Evolutionary conservation across 2,329 filamentous ascomycete genomes (phyloP), one percentile per base, ranked within the genome.

Genomic region (Trichophyton rubrum): DNA sequence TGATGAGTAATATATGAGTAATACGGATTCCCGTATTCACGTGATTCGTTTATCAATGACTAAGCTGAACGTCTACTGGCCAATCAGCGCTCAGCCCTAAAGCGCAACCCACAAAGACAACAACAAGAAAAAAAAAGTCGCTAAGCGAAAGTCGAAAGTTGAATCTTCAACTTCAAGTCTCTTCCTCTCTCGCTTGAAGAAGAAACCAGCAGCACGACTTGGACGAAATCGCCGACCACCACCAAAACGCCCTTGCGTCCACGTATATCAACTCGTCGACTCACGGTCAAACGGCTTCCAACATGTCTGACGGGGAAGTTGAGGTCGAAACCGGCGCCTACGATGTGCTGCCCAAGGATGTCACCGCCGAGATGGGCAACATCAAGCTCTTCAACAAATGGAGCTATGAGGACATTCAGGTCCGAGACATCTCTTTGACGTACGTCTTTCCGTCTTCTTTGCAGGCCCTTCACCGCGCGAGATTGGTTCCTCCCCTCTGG

Each of bases 371-470:
- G 82, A 86, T 93, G 80, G 91, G 90, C 79, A 87, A 83, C 80
- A 84, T 93, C 78, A 95, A 95, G 87, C 85, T 96, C 73, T 95
- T 96, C 86, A 95, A 93, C 87, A 95, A 95, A 82, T 96, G 91
- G 86, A 86, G 81, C 81, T 99, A 97, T 82, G 93, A 93, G 78
- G 89, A 97, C 86, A 92, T 99, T 76, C 93, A 99, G 85, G 93
- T 99, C 80, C 87, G 92, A 79, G 93, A 99, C 79, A 97, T 99
- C 82, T 99, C 93, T 74, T 85, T 99, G 82, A 97, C 92, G 93
- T 99, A 95, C 82, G 89, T 78, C 72, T 13, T 62, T 65, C 17
- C 15, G 11, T n/a, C 22, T 38, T 17, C 17, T 15, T 49, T 35
- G 51, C 51, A 9, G 13, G 27, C 11, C 17, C 6, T 35, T 13